Percentiles rank a stretch among this genome's conserved stretches.
phyloP scores from a whole-genome alignment of 192 early-diverging fungal genomes.

The Coemansia aciculifera region DNA sequence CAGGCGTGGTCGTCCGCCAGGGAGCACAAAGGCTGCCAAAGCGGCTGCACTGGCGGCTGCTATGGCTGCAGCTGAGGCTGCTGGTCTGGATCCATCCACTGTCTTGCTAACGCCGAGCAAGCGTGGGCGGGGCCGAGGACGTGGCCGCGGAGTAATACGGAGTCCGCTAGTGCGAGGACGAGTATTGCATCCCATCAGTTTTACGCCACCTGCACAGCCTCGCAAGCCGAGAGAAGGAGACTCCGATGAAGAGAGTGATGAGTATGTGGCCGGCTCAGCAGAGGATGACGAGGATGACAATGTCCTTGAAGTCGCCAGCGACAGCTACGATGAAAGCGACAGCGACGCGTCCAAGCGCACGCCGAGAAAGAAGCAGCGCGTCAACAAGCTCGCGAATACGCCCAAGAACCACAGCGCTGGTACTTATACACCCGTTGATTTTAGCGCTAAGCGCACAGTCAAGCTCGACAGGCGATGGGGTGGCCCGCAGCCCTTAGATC shows the following conservation, averaged over 20 bases:
- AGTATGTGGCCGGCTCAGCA: not conserved
- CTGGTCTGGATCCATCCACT: not conserved
- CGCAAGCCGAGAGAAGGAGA: not conserved
- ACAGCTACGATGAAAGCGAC: not conserved
- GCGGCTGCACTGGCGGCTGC: not conserved
- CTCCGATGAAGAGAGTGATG: constrained; percentile 2
- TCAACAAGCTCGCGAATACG: not conserved
- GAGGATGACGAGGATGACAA: not conserved
- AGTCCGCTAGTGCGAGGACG: not conserved
- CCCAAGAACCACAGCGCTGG: not conserved
- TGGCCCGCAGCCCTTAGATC: constrained; percentile 10
- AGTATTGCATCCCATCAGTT: not conserved
- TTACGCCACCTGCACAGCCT: not conserved
- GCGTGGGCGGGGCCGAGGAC: constrained; percentile 1
- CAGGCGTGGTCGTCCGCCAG: constrained; percentile 15
- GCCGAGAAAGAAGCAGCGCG: constrained; percentile 2
- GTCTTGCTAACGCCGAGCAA: not conserved
- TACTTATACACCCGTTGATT: not conserved
- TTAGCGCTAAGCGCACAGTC: not conserved
- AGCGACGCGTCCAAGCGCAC: not conserved
- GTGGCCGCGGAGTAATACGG: not conserved
- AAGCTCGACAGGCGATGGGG: constrained; percentile 6
- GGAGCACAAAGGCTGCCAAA: constrained; percentile 3
- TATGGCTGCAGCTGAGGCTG: not conserved
- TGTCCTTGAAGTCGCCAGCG: not conserved